Conservation (phyloP, 78 protist species). For the Bigelowiella natans region DNA sequence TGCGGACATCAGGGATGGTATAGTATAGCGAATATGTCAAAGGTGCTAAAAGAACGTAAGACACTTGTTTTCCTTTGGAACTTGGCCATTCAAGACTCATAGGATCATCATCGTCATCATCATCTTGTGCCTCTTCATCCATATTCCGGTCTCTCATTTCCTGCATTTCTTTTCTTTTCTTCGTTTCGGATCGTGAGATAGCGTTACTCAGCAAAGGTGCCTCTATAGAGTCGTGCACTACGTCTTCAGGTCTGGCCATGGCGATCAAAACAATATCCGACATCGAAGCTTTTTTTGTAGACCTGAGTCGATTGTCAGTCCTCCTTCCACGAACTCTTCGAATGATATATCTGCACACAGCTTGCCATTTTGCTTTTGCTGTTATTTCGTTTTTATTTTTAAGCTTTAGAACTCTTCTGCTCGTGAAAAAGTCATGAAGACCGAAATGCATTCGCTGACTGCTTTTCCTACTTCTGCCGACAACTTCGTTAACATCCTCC, state of each 20-base stretch:
- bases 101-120: neutral
- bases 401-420: no score
- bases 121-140: neutral
- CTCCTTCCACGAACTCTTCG: neutral
- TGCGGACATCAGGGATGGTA: constrained; percentile 22
- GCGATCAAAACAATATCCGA: no score
- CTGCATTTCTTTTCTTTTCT: no score
- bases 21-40: neutral
- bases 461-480: no score
- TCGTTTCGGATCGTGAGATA: no score
- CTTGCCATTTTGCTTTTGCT: neutral
- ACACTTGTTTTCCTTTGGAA: neutral
- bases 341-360: neutral
- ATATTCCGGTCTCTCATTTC: neutral
- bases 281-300: no score
- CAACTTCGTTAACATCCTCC: neutral
- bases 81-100: neutral
- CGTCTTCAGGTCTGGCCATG: neutral
- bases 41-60: neutral
- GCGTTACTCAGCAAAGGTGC: neutral
- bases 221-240: neutral
- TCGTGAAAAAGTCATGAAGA: no score
- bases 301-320: neutral
- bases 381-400: neutral
- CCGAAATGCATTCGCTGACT: no score